These are phyloP conservation scores for Sclerotinia subarctica DNA, from an alignment of 2,329 filamentous ascomycete species.

Conservation along the genomic window DNA sequence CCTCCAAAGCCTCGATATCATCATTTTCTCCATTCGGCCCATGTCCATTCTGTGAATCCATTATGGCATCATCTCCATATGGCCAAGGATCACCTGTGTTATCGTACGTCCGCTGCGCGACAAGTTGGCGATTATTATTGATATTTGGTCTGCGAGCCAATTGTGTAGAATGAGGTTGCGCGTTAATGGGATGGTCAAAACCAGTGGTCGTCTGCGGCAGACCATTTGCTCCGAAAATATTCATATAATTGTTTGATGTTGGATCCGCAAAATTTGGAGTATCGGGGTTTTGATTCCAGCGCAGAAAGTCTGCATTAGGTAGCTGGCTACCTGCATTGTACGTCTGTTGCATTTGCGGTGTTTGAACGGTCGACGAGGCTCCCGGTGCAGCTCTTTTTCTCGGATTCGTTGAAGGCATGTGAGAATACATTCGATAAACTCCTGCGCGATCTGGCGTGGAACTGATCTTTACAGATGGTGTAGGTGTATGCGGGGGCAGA, in stretches of 20 bases:
- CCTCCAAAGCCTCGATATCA: conserved; percentile 74
- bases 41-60: conserved; percentile 36
- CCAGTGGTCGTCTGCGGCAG: conserved; percentile 23
- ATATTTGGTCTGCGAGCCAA: conserved; percentile 36
- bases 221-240: conserved; percentile 27
- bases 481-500: background rate
- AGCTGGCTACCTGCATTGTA: conserved; percentile 45
- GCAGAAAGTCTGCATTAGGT: conserved; percentile 51
- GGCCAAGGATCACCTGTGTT: conserved; percentile 42
- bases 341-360: conserved; percentile 50
- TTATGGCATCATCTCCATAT: conserved; percentile 37
- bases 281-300: conserved; percentile 48
- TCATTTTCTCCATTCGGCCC: conserved; percentile 56
- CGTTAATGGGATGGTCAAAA: conserved; percentile 32
- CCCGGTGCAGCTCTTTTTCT: conserved; percentile 75
- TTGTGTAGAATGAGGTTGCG: conserved; percentile 34
- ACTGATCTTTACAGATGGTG: background rate
- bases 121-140: conserved; percentile 35
- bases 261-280: conserved; percentile 39
- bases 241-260: conserved; percentile 34
- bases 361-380: conserved; percentile 59
- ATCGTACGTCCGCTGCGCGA: conserved; percentile 34
- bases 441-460: background rate
- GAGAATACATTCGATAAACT: conserved; percentile 26
- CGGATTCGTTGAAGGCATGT: conserved; percentile 46